phyloP scores from a whole-genome alignment of 768 basidiomycete genomes.

The Boletus reticulatus region DNA sequence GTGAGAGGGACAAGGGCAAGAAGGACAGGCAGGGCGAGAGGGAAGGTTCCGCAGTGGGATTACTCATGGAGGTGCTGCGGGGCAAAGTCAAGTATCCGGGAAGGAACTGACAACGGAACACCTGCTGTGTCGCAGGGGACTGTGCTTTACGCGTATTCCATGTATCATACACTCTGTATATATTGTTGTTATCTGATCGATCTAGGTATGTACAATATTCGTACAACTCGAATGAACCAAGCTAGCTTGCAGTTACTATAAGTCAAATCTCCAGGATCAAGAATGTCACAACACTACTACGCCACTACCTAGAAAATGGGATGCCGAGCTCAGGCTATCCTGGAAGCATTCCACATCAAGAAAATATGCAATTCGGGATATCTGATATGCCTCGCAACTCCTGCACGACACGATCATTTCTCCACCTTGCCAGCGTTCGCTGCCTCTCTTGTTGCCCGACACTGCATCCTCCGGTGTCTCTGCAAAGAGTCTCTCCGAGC shows the following conservation, averaged over 20 bases:
- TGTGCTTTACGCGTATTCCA: neutral
- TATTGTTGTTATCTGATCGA: no score
- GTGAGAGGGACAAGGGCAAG: conserved; percentile 24
- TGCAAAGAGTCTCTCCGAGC: conserved; percentile 26
- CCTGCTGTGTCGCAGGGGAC: neutral
- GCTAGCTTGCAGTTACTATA: no score
- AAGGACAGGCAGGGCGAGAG: conserved; percentile 19
- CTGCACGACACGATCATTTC: neutral
- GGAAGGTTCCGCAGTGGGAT: conserved; percentile 28
- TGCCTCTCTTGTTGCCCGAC: neutral
- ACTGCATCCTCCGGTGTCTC: conserved; percentile 19
- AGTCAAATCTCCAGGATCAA: no score
- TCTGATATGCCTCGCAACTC: neutral
- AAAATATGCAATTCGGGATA: neutral
- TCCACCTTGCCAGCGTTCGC: neutral
- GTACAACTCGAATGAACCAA: no score
- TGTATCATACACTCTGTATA: neutral
- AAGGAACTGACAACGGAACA: conserved; percentile 6
- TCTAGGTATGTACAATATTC: neutral
- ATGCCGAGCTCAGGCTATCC: neutral
- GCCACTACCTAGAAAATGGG: no score
- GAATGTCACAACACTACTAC: no score
- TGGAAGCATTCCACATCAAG: neutral
- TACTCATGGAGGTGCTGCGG: conserved; percentile 31
- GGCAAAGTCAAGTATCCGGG: conserved; percentile 26